Evolutionary conservation across 2,329 filamentous ascomycete genomes (phyloP).

Genomic region (Ophiosphaerella korrae): DNA sequence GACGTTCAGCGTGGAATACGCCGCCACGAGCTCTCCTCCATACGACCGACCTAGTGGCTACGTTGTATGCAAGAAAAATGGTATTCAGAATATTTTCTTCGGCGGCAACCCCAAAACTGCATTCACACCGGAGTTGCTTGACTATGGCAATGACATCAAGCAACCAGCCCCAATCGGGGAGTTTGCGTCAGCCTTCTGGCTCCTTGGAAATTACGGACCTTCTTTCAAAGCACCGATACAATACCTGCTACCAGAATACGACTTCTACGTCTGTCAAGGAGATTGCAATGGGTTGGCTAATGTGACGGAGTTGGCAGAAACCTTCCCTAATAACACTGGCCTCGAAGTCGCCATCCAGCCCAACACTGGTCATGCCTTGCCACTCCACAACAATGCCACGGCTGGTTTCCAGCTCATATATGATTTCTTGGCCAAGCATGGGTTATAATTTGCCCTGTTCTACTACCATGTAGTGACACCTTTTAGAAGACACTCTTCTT

Average conservation of each 20-base stretch:
- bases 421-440: conserved; percentile 1
- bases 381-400: conserved; percentile 46
- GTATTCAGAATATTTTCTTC: conserved; percentile 46
- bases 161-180: conserved; percentile 43
- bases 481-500: not conserved
- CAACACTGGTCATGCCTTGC: conserved; percentile 45
- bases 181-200: conserved; percentile 14
- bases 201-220: conserved; percentile 27
- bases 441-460: not conserved
- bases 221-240: conserved; percentile 41
- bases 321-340: conserved; percentile 36
- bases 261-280: conserved; percentile 40
- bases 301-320: conserved; percentile 5
- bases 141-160: conserved; percentile 39
- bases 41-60: conserved; percentile 27
- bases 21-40: conserved; percentile 9
- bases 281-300: conserved; percentile 41
- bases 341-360: conserved; percentile 42
- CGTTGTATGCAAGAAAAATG: conserved; percentile 24
- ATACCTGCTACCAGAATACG: conserved; percentile 12
- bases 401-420: conserved; percentile 16
- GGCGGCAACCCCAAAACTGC: conserved; percentile 21
- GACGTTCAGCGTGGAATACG: conserved; percentile 20
- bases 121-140: conserved; percentile 22
- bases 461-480: not conserved